These are phyloP conservation scores for Trichoderma gracile DNA, from an alignment of 2,329 filamentous ascomycete genomes.

Conservation along the genomic window DNA sequence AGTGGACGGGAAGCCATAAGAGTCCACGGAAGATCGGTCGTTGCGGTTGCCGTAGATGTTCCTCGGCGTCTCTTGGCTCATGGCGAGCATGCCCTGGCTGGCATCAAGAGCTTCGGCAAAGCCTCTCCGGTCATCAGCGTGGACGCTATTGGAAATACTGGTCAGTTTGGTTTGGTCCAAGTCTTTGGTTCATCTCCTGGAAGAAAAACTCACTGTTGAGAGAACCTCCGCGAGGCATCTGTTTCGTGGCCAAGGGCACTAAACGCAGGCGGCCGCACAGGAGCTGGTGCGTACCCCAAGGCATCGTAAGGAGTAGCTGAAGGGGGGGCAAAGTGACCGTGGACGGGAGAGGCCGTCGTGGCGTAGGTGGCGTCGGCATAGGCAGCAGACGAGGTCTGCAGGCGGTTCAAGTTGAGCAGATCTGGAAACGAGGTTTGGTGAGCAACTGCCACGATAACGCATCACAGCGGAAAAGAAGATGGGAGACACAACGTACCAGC, in stretches of 20 bases:
- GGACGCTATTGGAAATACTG: constrained; percentile 39
- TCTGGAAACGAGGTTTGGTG: constrained; percentile 74
- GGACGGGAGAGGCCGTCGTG: constrained; percentile 66
- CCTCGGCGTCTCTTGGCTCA: constrained; percentile 91
- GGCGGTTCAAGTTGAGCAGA: constrained; percentile 67
- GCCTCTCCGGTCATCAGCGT: constrained; percentile 60
- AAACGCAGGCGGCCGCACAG: constrained; percentile 54
- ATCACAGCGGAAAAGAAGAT: neutral
- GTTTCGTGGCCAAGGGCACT: constrained; percentile 58
- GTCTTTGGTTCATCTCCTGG: no score
- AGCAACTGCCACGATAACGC: constrained; percentile 35
- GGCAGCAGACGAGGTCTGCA: constrained; percentile 61
- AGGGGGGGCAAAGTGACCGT: constrained; percentile 61
- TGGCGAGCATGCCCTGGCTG: constrained; percentile 89
- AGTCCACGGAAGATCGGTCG: constrained; percentile 73
- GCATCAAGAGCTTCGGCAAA: constrained; percentile 91
- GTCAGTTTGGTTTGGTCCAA: no score
- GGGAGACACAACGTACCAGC: constrained; percentile 55
- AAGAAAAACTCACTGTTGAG: constrained; percentile 74
- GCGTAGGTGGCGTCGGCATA: constrained; percentile 71
- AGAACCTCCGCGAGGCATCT: constrained; percentile 66
- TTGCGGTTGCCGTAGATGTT: constrained; percentile 78
- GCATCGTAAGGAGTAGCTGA: constrained; percentile 72
- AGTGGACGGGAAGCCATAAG: constrained; percentile 85
- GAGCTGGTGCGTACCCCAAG: constrained; percentile 70